Evolutionary conservation across 768 basidiomycete species (phyloP).

Genomic region (Leccinum rimulosum): DNA sequence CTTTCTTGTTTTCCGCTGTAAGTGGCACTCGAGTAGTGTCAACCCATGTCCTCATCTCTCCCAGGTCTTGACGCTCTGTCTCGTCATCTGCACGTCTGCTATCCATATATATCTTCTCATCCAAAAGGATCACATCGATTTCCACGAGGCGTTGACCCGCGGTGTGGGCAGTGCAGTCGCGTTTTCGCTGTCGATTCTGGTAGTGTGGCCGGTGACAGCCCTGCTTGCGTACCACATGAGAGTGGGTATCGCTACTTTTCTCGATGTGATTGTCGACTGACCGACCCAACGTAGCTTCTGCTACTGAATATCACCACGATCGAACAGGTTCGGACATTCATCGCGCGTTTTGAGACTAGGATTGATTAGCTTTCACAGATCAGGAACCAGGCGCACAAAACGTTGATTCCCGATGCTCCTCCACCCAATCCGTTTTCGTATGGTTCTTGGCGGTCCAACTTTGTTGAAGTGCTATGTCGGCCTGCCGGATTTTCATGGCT

Average conservation of each 20-base stretch:
- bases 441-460: constrained; percentile 70
- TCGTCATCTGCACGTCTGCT: constrained; percentile 81
- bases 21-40: constrained; percentile 30
- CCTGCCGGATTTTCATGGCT: constrained; percentile 83
- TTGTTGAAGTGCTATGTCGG: constrained; percentile 74
- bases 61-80: constrained; percentile 69
- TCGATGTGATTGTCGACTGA: not conserved
- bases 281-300: constrained; percentile 51
- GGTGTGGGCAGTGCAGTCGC: constrained; percentile 80
- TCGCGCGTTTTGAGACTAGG: constrained; percentile 4
- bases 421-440: constrained; percentile 89
- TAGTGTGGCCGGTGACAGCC: constrained; percentile 83
- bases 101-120: constrained; percentile 75
- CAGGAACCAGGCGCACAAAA: constrained; percentile 79
- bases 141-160: constrained; percentile 42
- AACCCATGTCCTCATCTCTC: constrained; percentile 6
- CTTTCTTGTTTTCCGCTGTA: constrained; percentile 74
- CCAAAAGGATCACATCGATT: constrained; percentile 45
- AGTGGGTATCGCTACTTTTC: constrained; percentile 44
- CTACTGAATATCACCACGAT: constrained; percentile 92
- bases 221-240: constrained; percentile 82
- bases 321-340: constrained; percentile 67
- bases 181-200: constrained; percentile 66
- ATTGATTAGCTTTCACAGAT: constrained; percentile 48
- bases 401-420: constrained; percentile 56